Base-by-base conservation (phyloP, 768 basidiomycete genomes). In the Suillus placidus region DNA sequence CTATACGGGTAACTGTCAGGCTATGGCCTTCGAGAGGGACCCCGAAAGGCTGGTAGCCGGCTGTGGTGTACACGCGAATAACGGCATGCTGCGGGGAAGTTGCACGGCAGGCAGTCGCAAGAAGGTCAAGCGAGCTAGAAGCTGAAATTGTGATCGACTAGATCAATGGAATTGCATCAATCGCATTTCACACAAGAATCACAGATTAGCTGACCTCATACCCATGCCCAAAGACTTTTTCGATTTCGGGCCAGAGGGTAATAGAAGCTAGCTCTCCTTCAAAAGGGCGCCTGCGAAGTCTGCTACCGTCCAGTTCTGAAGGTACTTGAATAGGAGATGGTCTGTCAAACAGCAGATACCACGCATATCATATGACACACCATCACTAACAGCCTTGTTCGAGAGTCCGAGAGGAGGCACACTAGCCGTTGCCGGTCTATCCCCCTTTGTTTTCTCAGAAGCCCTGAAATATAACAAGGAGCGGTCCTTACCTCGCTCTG, bases 211-310 rank as follows among this genome's bases (percentile, higher is more conserved):
- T 61, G 66, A 91, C 94, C 85, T 99, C 97, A 71, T 98, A 99
- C 49, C 97, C 95, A 76, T 99, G 97, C 6, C 97, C 97, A 75
- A 97, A 99, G 0, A 99, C 83, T 75, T 99, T 99, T 71, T 99
- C 97, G 1, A 88, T 81, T 79, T 99, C 97, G 0, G 97, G 97
- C 97, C 97, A 99, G 1, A 99, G 82, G 0, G 97, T 99, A 18
- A 86, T 85, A 0, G 88, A 85, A 0, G 94, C 89, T 0, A 99
- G 83, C 75, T 98, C 95, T 13, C 93, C 94, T 73, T 99, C 97
- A 64, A 94, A 93, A 0, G 97, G 90, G n/a, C 84, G 79, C 60
- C 83, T 74, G 32, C 71, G 54, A 38, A 55, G 45, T 62, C 63
- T 57, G 35, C 64, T 70, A 2, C 54, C 66, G 66, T 68, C 70